Percentiles rank a stretch among this genome's conserved stretches.
These are phyloP conservation scores for Plasmodium inui DNA, from an alignment of 169 alveolate species.

Conservation along the genomic window DNA sequence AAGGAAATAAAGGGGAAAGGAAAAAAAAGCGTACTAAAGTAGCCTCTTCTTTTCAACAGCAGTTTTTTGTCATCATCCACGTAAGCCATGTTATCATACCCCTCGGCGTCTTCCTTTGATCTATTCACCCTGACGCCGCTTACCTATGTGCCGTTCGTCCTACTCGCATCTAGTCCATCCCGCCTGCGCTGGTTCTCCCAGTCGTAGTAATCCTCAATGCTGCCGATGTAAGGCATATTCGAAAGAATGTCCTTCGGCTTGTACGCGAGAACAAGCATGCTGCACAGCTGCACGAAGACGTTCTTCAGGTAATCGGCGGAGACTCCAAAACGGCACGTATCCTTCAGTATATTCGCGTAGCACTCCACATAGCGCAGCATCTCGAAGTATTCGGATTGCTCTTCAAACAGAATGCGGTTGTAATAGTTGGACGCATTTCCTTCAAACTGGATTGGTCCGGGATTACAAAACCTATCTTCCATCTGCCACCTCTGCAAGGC, in stretches of 20 bases:
- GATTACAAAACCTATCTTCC: slow-evolving; percentile 95
- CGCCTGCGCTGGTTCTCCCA: slow-evolving; percentile 71
- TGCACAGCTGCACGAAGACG: slow-evolving; percentile 89
- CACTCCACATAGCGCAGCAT: slow-evolving; percentile 92
- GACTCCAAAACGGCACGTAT: slow-evolving; percentile 92
- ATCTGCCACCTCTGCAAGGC: slow-evolving; percentile 92
- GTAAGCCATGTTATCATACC: background rate
- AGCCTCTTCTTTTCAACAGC: background rate
- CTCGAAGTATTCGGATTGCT: slow-evolving; percentile 92
- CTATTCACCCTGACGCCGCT: too few species aligned
- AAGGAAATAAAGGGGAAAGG: background rate
- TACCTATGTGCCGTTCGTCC: too few species aligned
- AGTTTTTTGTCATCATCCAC: background rate
- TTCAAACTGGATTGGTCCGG: slow-evolving; percentile 97
- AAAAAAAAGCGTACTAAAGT: too few species aligned
- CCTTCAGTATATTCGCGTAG: slow-evolving; percentile 86
- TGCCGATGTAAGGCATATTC: slow-evolving; percentile 72
- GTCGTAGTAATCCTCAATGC: slow-evolving; percentile 73
- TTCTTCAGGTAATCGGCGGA: slow-evolving; percentile 88
- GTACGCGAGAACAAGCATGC: slow-evolving; percentile 82
- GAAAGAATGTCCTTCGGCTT: slow-evolving; percentile 80
- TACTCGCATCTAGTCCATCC: slow-evolving; percentile 14
- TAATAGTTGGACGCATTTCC: slow-evolving; percentile 90
- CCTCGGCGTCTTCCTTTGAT: too few species aligned
- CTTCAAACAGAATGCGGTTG: slow-evolving; percentile 89